Percentiles rank a stretch among this genome's conserved stretches.
These are phyloP conservation scores for Lepiota venenata DNA, from an alignment of 768 basidiomycete species.

Conservation along the genomic window DNA sequence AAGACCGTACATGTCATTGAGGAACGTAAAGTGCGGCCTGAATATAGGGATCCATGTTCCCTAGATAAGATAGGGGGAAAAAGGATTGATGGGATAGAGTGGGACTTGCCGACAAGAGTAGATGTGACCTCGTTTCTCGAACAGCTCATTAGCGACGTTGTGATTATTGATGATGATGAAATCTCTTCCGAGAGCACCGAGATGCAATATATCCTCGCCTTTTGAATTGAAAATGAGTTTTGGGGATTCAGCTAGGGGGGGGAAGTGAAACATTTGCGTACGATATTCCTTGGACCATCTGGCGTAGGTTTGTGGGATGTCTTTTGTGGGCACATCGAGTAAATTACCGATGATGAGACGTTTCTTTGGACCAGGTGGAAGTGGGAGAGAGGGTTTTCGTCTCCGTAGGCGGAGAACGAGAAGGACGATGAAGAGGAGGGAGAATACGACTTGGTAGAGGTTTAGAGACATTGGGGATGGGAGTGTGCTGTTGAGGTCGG, in stretches of 20 bases:
- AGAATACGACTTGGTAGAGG: not conserved
- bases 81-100: not conserved
- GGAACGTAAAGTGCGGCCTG: conserved; percentile 27
- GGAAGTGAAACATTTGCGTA: no score
- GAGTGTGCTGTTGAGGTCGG: no score
- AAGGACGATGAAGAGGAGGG: not conserved
- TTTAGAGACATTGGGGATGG: not conserved
- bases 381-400: conserved; percentile 5
- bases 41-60: no score
- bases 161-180: conserved; percentile 35
- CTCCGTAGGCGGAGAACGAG: not conserved
- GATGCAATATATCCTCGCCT: conserved; percentile 28
- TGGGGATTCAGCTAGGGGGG: not conserved
- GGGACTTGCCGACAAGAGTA: conserved; percentile 35
- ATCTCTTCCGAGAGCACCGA: conserved; percentile 25
- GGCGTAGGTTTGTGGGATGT: conserved; percentile 21
- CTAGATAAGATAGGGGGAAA: not conserved
- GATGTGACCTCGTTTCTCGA: conserved; percentile 38
- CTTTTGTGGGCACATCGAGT: conserved; percentile 18
- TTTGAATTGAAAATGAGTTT: no score
- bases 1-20: conserved; percentile 24
- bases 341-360: conserved; percentile 24
- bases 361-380: conserved; percentile 27
- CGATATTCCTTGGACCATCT: conserved; percentile 22
- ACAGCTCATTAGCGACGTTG: conserved; percentile 32